Percentiles rank a stretch among this genome's conserved stretches.
Evolutionary conservation across 2,329 filamentous ascomycete species (phyloP).

Genomic region (Fusarium chuoi): DNA sequence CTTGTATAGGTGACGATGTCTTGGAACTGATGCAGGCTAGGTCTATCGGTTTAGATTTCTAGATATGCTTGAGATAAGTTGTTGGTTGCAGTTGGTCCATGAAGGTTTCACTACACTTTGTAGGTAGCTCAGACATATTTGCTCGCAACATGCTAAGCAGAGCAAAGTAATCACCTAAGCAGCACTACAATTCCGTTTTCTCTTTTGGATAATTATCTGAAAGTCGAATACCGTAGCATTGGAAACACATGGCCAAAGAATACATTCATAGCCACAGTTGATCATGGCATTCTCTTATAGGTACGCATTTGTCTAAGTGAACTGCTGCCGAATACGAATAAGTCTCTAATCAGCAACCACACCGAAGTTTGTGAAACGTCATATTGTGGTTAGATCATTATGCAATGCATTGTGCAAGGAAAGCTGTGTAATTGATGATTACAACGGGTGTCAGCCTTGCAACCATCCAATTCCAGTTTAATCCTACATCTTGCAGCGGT

Average conservation of each 20-base stretch:
- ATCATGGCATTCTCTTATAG: background rate
- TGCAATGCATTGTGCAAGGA: constrained; percentile 2
- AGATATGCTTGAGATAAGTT: background rate
- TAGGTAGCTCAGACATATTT: background rate
- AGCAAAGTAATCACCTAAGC: background rate
- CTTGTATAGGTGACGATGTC: background rate
- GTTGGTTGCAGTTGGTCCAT: background rate
- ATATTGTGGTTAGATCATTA: constrained; percentile 8
- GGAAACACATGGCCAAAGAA: background rate
- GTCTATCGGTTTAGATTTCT: background rate
- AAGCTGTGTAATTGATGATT: background rate
- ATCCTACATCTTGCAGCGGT: background rate
- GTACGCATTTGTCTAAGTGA: background rate
- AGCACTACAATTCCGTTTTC: background rate
- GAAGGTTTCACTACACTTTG: background rate
- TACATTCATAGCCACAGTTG: background rate
- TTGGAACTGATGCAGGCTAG: background rate
- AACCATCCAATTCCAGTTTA: background rate
- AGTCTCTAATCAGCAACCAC: constrained; percentile 10
- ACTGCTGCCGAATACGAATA: constrained; percentile 40
- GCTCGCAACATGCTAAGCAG: no score
- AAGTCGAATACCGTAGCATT: background rate
- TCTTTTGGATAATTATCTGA: no score
- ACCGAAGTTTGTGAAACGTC: constrained; percentile 23
- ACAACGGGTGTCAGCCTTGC: constrained; percentile 2